Base-by-base conservation (phyloP, 495 filamentous ascomycete genomes). In the Aspergillus bertholletiae region DNA sequence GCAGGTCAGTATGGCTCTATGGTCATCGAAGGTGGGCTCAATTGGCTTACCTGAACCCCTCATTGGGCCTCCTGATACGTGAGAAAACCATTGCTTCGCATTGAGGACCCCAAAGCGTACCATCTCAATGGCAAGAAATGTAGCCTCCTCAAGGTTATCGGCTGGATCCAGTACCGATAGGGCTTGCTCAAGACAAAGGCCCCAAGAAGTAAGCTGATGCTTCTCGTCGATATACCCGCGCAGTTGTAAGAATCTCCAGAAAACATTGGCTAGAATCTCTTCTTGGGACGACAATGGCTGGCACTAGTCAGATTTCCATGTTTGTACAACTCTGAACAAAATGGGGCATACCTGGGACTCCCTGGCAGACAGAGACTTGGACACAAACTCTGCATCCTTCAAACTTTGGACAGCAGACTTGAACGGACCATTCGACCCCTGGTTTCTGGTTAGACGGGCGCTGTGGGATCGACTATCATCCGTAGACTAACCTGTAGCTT, bases 171-270 rank as follows among this genome's bases (percentile, higher is more conserved):
- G 67, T 0, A 78, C 74, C 27, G 83, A 74, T 28, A 95, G 73
- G 15, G 88, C 82, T 49, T 82, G 80, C 30, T 84, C 80, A 21
- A 97, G 73, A 11, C 89, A 89, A 55, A 84, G 79, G 23, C 94
- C 94, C 93, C 92, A 96, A 23, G 69, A 56, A 7, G 92, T 96
- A 24, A 97, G 80, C 53, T 84, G 77, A 69, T 97, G 94, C 44
- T 84, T 82, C 45, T 86, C 80, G 56, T 95, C 82, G 34, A 94
- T 74, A 59, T 96, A 97, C 9, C 83, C 90, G 44, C 92, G 86
- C 37, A 97, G 76, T 66, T 97, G 90, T 26, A 97, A 75, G 68
- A 96, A 93, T 37, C 90, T 83, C 87, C 90, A 96, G 46, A 90
- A 70, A 3, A 87, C 82, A 63, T 96, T 89, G 18, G 83, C 82